Evolutionary conservation across 1,284 basidiomycete species (phyloP).

Genomic region (Trametes sp.): DNA sequence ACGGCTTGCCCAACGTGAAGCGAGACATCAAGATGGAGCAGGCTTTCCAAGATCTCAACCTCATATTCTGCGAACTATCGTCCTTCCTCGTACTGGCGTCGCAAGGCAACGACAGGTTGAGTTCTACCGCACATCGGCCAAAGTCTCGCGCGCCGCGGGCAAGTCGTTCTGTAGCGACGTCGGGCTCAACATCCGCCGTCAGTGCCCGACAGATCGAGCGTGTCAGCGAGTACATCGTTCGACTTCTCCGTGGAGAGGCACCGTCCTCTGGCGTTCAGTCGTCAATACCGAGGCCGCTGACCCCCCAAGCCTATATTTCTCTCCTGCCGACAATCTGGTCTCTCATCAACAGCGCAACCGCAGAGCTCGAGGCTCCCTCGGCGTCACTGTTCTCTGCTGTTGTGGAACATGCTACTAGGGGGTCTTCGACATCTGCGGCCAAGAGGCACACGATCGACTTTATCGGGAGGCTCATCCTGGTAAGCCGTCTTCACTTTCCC

Average conservation of each 20-base stretch:
- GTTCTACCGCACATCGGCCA: not conserved
- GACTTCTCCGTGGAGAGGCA: conserved; percentile 67
- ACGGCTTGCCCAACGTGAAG: conserved; percentile 40
- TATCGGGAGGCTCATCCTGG: conserved; percentile 70
- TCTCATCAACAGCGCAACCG: conserved; percentile 59
- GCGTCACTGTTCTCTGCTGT: conserved; percentile 55
- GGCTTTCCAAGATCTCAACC: conserved; percentile 72
- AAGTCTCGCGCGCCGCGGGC: not conserved
- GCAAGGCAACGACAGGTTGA: not conserved
- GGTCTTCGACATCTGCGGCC: conserved; percentile 62
- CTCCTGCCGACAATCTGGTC: conserved; percentile 89
- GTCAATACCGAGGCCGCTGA: conserved; percentile 52
- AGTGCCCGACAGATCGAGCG: conserved; percentile 53
- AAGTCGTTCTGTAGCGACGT: not conserved
- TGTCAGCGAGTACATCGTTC: conserved; percentile 76
- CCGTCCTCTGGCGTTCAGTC: conserved; percentile 48
- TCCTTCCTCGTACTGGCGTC: conserved; percentile 66
- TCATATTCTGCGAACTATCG: conserved; percentile 79
- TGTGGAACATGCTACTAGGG: conserved; percentile 65
- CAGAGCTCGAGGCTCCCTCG: conserved; percentile 39
- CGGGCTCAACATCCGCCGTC: not conserved
- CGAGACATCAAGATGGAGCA: conserved; percentile 72
- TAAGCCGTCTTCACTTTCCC: conserved; percentile 48
- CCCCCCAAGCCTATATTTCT: conserved; percentile 68
- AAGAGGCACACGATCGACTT: conserved; percentile 78